Conservation (phyloP, 805 yeast species). For the Candida ovalis region DNA sequence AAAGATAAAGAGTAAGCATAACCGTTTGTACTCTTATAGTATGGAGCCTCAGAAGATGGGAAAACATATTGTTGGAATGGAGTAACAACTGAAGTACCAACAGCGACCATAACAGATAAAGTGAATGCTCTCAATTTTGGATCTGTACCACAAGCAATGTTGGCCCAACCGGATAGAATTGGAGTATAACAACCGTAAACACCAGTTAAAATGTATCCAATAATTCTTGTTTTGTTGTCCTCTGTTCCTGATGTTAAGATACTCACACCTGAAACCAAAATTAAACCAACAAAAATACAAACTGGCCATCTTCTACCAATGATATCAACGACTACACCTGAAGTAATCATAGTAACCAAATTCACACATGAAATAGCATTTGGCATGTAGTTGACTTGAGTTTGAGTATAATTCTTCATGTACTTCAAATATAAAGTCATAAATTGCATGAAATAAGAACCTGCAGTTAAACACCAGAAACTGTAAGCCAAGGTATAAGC, state of each 20-base stretch:
- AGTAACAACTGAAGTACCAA: slow-evolving; percentile 24
- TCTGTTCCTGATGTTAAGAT: slow-evolving; percentile 18
- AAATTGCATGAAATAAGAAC: slow-evolving; percentile 25
- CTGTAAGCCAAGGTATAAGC: slow-evolving; percentile 22
- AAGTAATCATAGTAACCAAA: slow-evolving; percentile 39
- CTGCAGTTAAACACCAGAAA: slow-evolving; percentile 26
- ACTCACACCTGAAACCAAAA: slow-evolving; percentile 35
- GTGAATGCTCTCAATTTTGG: slow-evolving; percentile 26
- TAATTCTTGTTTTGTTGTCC: slow-evolving; percentile 17
- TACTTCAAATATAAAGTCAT: slow-evolving; percentile 37
- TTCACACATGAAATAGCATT: slow-evolving; percentile 54
- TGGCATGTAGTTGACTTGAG: slow-evolving; percentile 48
- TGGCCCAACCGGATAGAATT: slow-evolving; percentile 61
- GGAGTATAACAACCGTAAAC: slow-evolving; percentile 51
- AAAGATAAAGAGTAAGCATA: slow-evolving; percentile 24
- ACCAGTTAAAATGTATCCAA: slow-evolving; percentile 23
- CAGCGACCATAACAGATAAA: slow-evolving; percentile 24
- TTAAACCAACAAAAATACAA: slow-evolving; percentile 42
- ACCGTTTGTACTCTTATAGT: slow-evolving; percentile 25
- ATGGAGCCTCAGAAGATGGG: slow-evolving; percentile 32
- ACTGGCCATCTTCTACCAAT: slow-evolving; percentile 27
- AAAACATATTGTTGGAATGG: slow-evolving; percentile 29
- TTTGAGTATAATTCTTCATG: slow-evolving; percentile 41
- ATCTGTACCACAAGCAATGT: slow-evolving; percentile 41
- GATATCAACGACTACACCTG: slow-evolving; percentile 27